Evolutionary conservation across 1,139 yeast species (phyloP).

Genomic region (Magnusiomyces fungicola): DNA sequence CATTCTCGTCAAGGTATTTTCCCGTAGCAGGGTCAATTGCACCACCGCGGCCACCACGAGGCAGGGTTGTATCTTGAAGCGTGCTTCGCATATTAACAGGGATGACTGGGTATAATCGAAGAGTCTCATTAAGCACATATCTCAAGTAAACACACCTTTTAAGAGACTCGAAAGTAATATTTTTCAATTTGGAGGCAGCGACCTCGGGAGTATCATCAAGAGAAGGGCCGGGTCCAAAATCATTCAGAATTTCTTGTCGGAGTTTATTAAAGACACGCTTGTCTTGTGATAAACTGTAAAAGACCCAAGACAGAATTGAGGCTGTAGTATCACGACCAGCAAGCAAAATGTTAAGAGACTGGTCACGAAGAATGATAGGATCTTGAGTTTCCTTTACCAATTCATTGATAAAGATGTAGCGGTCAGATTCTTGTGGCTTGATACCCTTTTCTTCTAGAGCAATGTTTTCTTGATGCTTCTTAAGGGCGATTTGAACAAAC

Average conservation of each 20-base stretch:
- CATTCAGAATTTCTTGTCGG: constrained; percentile 34
- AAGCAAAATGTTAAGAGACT: constrained; percentile 44
- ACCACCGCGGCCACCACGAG: constrained; percentile 44
- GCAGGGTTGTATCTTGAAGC: constrained; percentile 41
- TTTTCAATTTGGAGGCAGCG: constrained; percentile 12
- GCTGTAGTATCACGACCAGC: constrained; percentile 59
- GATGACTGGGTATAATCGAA: constrained; percentile 51
- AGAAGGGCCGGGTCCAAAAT: constrained; percentile 22
- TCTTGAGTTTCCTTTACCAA: constrained; percentile 45
- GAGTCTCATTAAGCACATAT: constrained; percentile 43
- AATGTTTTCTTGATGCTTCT: constrained; percentile 23
- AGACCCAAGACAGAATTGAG: constrained; percentile 42
- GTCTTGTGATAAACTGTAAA: constrained; percentile 42
- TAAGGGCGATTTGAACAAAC: constrained; percentile 27
- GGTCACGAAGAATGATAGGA: constrained; percentile 45
- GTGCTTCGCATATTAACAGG: constrained; percentile 47
- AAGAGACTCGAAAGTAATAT: constrained; percentile 41
- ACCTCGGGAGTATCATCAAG: constrained; percentile 11
- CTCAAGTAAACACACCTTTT: constrained; percentile 45
- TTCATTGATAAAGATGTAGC: constrained; percentile 45
- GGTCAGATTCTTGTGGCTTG: constrained; percentile 25
- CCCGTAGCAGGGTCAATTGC: no score
- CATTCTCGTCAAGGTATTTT: constrained; percentile 1
- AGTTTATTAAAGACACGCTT: constrained; percentile 38
- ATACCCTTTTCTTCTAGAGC: constrained; percentile 20